Evolutionary conservation across 202 grass and related monocot genomes (phyloP).

Genomic region (Setaria italica): DNA sequence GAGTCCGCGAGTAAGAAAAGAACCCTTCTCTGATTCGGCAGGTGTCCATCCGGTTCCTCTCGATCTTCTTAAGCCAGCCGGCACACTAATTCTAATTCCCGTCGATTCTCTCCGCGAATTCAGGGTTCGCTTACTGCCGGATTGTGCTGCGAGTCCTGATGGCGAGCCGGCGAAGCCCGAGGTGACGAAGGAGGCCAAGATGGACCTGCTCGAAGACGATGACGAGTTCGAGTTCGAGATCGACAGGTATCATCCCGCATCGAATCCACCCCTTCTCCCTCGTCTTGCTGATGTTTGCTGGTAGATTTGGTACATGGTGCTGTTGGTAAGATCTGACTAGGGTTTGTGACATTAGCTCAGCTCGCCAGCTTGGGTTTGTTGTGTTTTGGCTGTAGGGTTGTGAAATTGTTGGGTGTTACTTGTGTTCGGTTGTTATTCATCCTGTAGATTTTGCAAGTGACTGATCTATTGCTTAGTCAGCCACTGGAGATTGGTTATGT

Average conservation of each 20-base stretch:
- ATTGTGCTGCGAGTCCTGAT: conserved; percentile 1
- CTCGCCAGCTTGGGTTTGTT: neutral
- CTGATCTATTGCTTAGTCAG: neutral
- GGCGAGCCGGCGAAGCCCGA: conserved; percentile 52
- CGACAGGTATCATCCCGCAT: conserved; percentile 48
- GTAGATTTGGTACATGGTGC: neutral
- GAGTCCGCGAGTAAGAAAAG: neutral
- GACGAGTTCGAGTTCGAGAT: conserved; percentile 80
- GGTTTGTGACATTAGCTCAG: neutral
- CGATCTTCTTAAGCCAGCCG: neutral
- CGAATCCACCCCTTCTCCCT: neutral
- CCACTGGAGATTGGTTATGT: neutral
- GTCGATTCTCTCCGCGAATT: neutral
- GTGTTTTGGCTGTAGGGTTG: neutral
- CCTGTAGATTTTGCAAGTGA: neutral
- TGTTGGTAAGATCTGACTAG: too few relatives aligned
- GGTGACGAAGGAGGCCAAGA: conserved; percentile 52
- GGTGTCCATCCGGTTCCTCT: neutral
- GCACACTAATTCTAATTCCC: neutral
- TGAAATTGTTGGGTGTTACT: neutral
- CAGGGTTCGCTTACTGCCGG: neutral
- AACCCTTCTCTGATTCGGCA: neutral
- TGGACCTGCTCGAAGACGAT: conserved; percentile 76
- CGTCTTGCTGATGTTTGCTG: neutral
- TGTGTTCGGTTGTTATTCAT: neutral